A percentile compares a stretch with the other conserved stretches of the same genome.
Evolutionary conservation across 129 eudicot genomes (phyloP).

Genomic region (Chrysanthemum makinoi): DNA sequence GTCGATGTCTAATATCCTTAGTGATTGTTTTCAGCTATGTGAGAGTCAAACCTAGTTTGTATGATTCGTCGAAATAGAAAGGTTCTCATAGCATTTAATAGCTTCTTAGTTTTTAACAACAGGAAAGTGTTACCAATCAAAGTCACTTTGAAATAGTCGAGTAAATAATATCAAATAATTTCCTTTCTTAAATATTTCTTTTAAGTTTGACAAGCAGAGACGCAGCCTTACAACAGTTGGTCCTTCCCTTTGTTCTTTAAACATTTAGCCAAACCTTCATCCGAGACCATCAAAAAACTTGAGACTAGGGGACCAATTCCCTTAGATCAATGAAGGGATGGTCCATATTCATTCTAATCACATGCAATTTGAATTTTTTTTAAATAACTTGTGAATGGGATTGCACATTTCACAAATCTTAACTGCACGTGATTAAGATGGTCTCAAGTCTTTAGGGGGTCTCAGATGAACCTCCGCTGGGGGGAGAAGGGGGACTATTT

Average conservation of each 20-base stretch:
- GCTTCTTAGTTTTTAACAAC: neutral
- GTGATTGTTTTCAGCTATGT: neutral
- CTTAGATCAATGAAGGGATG: too few species aligned
- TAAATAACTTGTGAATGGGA: too few species aligned
- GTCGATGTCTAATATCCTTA: conserved; percentile 9
- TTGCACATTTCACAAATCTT: too few species aligned
- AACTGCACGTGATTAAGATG: too few species aligned
- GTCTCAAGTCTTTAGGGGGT: neutral
- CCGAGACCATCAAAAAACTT: neutral
- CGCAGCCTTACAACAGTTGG: conserved; percentile 1
- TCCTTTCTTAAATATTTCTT: neutral
- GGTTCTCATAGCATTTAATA: neutral
- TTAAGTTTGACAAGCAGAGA: neutral
- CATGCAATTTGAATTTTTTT: too few species aligned
- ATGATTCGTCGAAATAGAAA: neutral
- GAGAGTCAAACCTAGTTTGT: too few species aligned
- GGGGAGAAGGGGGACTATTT: too few species aligned
- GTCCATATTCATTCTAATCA: too few species aligned
- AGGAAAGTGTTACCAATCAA: neutral
- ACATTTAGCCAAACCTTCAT: neutral
- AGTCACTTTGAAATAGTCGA: neutral
- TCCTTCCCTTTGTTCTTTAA: neutral
- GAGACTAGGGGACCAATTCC: too few species aligned
- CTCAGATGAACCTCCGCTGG: neutral
- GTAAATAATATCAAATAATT: neutral